Conservation (phyloP, 164 flowering plant species). For the Vitis amurensis region DNA sequence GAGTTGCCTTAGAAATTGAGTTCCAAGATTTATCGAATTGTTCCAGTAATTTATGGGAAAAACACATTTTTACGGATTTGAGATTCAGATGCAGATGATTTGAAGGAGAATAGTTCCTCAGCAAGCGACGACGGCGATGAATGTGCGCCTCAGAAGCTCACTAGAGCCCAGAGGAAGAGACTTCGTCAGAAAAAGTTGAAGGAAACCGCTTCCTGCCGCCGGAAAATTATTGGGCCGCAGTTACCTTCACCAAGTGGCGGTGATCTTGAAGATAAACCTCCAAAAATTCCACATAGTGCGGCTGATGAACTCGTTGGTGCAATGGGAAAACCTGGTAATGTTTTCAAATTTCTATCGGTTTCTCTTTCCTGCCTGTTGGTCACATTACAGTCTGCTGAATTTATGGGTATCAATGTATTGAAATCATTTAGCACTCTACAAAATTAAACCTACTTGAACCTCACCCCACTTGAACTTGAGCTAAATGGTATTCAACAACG, state of each 20-base stretch:
- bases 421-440: too few relatives aligned
- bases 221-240: conserved; percentile 51
- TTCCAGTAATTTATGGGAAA: not conserved
- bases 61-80: not conserved
- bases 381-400: too few relatives aligned
- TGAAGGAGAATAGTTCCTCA: conserved; percentile 15
- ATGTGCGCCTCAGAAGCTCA: conserved; percentile 32
- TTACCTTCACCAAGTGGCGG: conserved; percentile 23
- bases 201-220: conserved; percentile 36
- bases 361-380: too few relatives aligned
- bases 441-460: too few relatives aligned
- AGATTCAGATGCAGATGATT: conserved; percentile 20
- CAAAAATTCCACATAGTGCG: conserved; percentile 36
- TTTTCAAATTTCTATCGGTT: not conserved
- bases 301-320: not conserved
- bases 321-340: conserved; percentile 20
- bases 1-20: not conserved
- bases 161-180: conserved; percentile 64
- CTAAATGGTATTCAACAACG: too few relatives aligned
- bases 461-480: too few relatives aligned
- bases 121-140: conserved; percentile 16
- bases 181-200: conserved; percentile 50
- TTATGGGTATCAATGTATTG: too few relatives aligned
- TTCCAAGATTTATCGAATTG: not conserved
- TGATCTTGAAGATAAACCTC: conserved; percentile 4